These are phyloP conservation scores for Eutrema yunnanense DNA, from an alignment of 345 rosid genomes.

Conservation along the genomic window DNA sequence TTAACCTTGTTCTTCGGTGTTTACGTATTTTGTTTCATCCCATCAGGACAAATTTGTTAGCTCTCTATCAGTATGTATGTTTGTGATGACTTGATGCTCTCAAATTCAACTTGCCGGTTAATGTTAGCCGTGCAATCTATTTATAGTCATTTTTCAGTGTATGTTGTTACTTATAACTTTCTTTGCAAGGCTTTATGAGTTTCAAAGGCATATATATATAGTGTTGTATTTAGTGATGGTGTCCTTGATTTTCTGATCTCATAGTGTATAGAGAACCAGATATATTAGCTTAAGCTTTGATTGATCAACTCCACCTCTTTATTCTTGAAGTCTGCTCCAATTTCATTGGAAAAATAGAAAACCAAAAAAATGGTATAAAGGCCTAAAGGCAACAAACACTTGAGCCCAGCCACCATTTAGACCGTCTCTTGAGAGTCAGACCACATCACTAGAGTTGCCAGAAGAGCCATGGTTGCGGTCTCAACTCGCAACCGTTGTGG, in stretches of 20 bases:
- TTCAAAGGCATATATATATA: neutral
- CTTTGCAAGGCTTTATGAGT: neutral
- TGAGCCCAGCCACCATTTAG: neutral
- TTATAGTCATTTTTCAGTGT: neutral
- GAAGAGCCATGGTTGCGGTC: constrained; percentile 81
- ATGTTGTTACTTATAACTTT: neutral
- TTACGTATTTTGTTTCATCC: neutral
- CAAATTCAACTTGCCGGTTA: neutral
- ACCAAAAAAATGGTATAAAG: no score
- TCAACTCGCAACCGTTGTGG: constrained; percentile 82
- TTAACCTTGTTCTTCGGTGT: neutral
- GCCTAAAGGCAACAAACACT: no score
- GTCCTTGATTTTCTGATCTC: no score
- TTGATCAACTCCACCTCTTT: no score
- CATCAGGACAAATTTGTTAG: neutral
- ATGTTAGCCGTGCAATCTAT: neutral
- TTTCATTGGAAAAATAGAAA: no score
- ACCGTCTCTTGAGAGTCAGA: constrained; percentile 48
- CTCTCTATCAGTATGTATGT: neutral
- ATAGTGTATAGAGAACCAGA: no score
- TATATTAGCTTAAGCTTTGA: no score
- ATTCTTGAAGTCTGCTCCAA: no score
- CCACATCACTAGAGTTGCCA: constrained; percentile 80
- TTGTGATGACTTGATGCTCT: neutral
- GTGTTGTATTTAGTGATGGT: no score